Evolutionary conservation across 495 filamentous ascomycete genomes (phyloP).

Genomic region (Lasiosphaeriaceae sp.): DNA sequence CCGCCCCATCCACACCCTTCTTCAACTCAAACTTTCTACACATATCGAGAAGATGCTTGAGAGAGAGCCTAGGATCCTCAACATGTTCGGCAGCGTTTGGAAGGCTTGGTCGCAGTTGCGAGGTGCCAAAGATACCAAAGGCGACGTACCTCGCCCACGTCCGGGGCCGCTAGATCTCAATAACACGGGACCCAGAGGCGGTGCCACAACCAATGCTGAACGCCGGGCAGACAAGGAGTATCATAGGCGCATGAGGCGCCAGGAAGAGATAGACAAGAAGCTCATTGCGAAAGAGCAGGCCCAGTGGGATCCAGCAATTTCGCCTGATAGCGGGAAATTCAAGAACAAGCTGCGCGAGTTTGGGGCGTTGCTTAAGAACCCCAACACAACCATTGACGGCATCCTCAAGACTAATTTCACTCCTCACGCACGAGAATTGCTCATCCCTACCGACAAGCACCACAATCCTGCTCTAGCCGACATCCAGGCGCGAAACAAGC

Average conservation of each 20-base stretch:
- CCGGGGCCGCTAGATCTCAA: not conserved
- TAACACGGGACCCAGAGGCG: too few species aligned
- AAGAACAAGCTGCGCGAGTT: constrained; percentile 5
- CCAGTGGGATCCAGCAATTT: constrained; percentile 17
- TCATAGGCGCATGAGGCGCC: too few species aligned
- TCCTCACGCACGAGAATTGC: constrained; percentile 13
- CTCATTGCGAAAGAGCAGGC: not conserved
- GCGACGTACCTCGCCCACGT: too few species aligned
- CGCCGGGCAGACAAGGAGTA: too few species aligned
- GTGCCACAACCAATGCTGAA: not conserved
- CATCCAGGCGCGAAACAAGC: constrained; percentile 18
- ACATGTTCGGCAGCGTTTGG: too few species aligned
- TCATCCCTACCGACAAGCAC: constrained; percentile 11
- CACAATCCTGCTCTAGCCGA: constrained; percentile 10
- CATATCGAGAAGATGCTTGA: too few species aligned
- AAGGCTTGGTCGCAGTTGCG: too few species aligned
- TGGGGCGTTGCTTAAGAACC: constrained; percentile 2
- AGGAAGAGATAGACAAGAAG: constrained; percentile 1
- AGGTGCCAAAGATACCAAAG: too few species aligned
- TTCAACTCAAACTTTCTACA: too few species aligned
- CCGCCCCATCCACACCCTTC: not conserved
- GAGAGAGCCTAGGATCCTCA: too few species aligned
- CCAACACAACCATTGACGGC: constrained; percentile 1
- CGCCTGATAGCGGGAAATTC: not conserved
- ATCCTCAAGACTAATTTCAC: constrained; percentile 17